These are phyloP conservation scores for Naganishia cerealis DNA, from an alignment of 1,284 basidiomycete genomes.

Conservation along the genomic window DNA sequence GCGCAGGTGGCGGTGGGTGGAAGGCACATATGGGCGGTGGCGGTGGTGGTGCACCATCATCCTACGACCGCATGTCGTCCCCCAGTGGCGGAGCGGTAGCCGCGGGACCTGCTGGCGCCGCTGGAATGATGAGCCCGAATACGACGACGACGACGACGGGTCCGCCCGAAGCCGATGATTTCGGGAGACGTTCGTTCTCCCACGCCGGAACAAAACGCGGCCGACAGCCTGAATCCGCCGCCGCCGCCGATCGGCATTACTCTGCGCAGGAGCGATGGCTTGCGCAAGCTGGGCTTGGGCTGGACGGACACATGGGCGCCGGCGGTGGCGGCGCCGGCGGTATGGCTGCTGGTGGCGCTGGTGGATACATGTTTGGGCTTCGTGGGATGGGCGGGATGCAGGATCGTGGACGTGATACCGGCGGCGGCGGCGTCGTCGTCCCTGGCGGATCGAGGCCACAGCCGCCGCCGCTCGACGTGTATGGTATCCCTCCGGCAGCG, in stretches of 20 bases:
- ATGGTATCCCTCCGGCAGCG: conserved; percentile 32
- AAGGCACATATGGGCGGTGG: background rate
- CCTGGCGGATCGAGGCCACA: too few relatives aligned
- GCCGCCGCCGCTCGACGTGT: background rate
- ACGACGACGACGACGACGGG: conserved; percentile 11
- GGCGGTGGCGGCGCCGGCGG: background rate
- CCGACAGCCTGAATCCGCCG: conserved; percentile 38
- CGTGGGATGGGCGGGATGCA: conserved; percentile 16
- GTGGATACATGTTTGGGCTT: conserved; percentile 5
- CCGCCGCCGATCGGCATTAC: conserved; percentile 33
- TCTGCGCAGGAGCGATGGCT: conserved; percentile 52
- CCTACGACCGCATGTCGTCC: conserved; percentile 41
- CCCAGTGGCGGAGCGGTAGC: conserved; percentile 16
- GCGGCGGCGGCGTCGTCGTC: background rate
- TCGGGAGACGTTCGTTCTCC: conserved; percentile 35
- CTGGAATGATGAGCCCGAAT: conserved; percentile 20
- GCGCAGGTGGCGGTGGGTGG: background rate
- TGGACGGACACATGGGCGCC: conserved; percentile 34
- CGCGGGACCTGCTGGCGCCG: background rate
- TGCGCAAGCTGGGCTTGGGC: conserved; percentile 47
- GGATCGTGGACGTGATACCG: conserved; percentile 16
- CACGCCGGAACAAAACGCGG: conserved; percentile 37
- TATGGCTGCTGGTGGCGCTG: background rate
- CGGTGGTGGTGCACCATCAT: conserved; percentile 12
- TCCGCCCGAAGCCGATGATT: conserved; percentile 33